Conservation (phyloP, 2,329 filamentous ascomycete genomes). For the Lojkania enalia region DNA sequence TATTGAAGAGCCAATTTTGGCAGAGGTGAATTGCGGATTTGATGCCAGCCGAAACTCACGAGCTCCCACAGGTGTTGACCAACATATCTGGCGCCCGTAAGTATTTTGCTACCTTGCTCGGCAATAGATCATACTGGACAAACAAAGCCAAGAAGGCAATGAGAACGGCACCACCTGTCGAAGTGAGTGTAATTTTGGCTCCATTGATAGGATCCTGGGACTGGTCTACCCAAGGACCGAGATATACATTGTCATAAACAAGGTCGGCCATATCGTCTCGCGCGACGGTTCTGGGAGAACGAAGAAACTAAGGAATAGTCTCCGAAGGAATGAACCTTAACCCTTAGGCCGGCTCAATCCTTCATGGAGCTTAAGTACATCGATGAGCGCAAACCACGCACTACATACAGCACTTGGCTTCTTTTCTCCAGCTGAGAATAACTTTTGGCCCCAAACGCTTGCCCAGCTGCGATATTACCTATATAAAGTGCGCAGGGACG, state of each 20-base stretch:
- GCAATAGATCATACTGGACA: constrained; percentile 13
- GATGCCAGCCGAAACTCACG: constrained; percentile 13
- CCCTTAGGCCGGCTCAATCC: neutral
- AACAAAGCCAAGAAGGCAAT: constrained; percentile 33
- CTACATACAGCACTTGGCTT: too few species aligned
- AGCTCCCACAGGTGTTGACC: constrained; percentile 16
- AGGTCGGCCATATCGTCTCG: neutral
- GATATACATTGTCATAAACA: neutral
- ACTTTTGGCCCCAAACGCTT: constrained; percentile 1
- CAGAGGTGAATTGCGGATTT: constrained; percentile 1
- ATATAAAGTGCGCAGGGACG: neutral
- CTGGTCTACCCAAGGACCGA: constrained; percentile 18
- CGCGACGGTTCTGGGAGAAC: neutral
- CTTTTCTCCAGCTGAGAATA: too few species aligned
- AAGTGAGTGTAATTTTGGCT: constrained; percentile 29
- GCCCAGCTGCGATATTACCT: neutral
- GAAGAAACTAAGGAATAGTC: neutral
- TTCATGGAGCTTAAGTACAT: neutral
- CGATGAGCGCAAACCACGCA: too few species aligned
- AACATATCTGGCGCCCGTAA: constrained; percentile 7
- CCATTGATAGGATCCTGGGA: constrained; percentile 24
- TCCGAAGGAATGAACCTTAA: neutral
- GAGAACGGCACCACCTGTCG: constrained; percentile 25
- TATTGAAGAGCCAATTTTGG: constrained; percentile 6
- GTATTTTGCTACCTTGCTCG: too few species aligned